Evolutionary conservation across 306 rosid species (phyloP), one percentile per base, ranked within the genome.

Genomic region (Lathyrus tuberosus): DNA sequence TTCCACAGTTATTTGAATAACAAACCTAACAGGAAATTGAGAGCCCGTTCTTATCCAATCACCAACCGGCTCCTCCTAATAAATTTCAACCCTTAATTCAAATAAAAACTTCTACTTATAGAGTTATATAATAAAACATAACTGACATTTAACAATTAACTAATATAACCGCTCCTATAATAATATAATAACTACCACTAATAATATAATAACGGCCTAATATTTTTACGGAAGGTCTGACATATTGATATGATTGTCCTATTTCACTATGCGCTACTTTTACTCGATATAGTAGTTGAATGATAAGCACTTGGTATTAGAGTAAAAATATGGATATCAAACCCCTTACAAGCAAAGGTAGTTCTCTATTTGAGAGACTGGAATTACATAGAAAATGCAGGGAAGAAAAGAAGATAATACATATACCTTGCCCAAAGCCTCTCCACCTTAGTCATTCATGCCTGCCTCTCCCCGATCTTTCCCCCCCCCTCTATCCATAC

Each of bases 311-410:
- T 38, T 40, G 78, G 9, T 49, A 38, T 73, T 63, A 28, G 46
- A 49, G 31, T 31, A 38, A 26, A 73, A 52, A 24, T 47, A 72
- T 62, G 51, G 61, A 58, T 30, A 42, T 43, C 58, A 70, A 15
- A 7, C 65, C 31, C 31, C 42, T 54, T 56, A 28, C 56, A 40
- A 69, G 64, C 38, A 24, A 43, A 53, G 38, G 42, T 54, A 40
- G 11, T 15, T 35, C 38, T 54, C 41, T 40, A 35, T 24, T 24
- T 40, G 53, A 26, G 54, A 41, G 65, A 56, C 24, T 28, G 28
- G 44, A 51, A 14, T 69, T 35, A 42, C 18, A 41, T 22, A 64
- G 53, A 43, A 40, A 40, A 41, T 63, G 35, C 18, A 20, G 31
- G 15, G 22, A 41, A 62, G 24, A 33, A 54, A 41, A 15, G 35